Conservation (phyloP, 2,329 filamentous ascomycete species). For the Drechslera avenae region DNA sequence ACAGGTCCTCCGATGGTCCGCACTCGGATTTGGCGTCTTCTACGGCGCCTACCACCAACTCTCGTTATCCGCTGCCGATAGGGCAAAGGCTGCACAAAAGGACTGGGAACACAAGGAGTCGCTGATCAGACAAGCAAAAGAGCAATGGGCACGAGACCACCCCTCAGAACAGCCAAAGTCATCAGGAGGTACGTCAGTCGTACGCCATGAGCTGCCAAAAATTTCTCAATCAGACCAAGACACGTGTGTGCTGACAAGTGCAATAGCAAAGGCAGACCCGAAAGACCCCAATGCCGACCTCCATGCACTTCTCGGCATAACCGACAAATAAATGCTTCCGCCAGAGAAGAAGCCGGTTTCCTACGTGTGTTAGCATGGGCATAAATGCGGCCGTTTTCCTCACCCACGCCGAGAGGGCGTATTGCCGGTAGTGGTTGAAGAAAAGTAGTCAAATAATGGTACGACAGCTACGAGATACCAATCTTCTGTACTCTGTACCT, state of each 20-base stretch:
- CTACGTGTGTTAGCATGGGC: constrained; percentile 29
- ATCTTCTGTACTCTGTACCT: constrained; percentile 48
- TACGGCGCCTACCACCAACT: constrained; percentile 96
- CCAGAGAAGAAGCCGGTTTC: constrained; percentile 13
- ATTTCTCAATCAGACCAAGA: too few relatives aligned
- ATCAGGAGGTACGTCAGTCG: constrained; percentile 35
- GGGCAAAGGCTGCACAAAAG: constrained; percentile 71
- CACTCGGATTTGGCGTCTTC: constrained; percentile 86
- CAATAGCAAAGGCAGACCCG: constrained; percentile 66
- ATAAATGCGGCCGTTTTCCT: constrained; percentile 18
- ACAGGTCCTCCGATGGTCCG: constrained; percentile 96
- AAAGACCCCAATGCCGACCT: constrained; percentile 91
- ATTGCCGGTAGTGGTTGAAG: constrained; percentile 12
- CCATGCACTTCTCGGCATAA: constrained; percentile 64
- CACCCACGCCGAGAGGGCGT: constrained; percentile 15
- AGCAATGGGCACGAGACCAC: constrained; percentile 83
- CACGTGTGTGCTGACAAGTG: not conserved
- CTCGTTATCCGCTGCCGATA: constrained; percentile 73
- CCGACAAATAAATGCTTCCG: constrained; percentile 38
- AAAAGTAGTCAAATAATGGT: constrained; percentile 23
- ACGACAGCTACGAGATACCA: constrained; percentile 28
- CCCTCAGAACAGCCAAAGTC: constrained; percentile 39
- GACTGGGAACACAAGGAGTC: constrained; percentile 91
- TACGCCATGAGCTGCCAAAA: not conserved
- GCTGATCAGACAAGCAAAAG: constrained; percentile 91